Percentiles rank a stretch among this genome's conserved stretches.
These are phyloP conservation scores for Neurospora sp. DNA, from an alignment of 495 filamentous ascomycete species.

Conservation along the genomic window DNA sequence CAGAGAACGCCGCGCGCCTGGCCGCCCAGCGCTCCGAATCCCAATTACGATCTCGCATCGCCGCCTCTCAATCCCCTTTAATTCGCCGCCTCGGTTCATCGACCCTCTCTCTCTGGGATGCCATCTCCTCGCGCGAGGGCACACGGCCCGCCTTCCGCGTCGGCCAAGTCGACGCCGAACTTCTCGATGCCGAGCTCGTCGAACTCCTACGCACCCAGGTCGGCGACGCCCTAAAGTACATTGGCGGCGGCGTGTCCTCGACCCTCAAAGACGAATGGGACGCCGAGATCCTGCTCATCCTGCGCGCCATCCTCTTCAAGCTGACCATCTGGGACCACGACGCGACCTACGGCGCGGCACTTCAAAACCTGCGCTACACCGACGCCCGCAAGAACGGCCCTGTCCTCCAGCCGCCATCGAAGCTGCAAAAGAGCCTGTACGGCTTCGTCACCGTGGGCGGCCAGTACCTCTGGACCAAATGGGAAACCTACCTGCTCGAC, in stretches of 20 bases:
- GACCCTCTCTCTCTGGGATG: slow-evolving; percentile 54
- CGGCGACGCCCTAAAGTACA: slow-evolving; percentile 81
- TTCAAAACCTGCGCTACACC: slow-evolving; percentile 84
- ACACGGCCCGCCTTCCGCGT: slow-evolving; percentile 83
- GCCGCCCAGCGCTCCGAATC: slow-evolving; percentile 48
- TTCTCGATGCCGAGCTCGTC: slow-evolving; percentile 90
- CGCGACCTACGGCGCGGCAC: slow-evolving; percentile 83
- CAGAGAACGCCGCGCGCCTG: slow-evolving; percentile 45
- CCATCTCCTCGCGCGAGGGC: slow-evolving; percentile 63
- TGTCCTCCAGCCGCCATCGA: slow-evolving; percentile 50
- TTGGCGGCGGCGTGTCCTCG: slow-evolving; percentile 43
- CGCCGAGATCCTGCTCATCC: slow-evolving; percentile 66
- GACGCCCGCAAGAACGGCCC: slow-evolving; percentile 64
- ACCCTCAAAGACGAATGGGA: slow-evolving; percentile 64
- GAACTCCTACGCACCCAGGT: slow-evolving; percentile 77
- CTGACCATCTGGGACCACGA: slow-evolving; percentile 93
- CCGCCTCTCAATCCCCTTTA: slow-evolving; percentile 55
- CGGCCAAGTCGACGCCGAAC: slow-evolving; percentile 91
- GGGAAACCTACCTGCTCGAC: slow-evolving; percentile 76
- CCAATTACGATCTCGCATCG: slow-evolving; percentile 44
- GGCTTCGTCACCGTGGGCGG: slow-evolving; percentile 80
- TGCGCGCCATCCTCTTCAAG: slow-evolving; percentile 83
- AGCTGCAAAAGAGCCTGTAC: slow-evolving; percentile 74
- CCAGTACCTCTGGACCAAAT: slow-evolving; percentile 79
- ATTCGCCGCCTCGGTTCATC: slow-evolving; percentile 44